phyloP scores from a whole-genome alignment of 2,329 filamentous ascomycete genomes.

The Paraphaeosphaeria sporulosa region DNA sequence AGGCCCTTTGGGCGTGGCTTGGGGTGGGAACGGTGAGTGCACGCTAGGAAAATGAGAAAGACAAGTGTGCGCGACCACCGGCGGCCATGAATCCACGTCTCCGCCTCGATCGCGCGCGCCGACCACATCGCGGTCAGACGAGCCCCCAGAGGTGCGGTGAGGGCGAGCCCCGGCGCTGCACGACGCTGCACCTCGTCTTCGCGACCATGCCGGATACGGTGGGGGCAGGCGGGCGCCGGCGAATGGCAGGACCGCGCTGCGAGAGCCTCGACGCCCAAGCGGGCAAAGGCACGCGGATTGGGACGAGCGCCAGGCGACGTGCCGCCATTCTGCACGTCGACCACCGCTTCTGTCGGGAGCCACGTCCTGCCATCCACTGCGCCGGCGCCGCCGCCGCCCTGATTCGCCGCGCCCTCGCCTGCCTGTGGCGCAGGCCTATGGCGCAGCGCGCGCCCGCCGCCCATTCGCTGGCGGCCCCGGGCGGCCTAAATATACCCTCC shows the following conservation, averaged over 20 bases:
- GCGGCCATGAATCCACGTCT: constrained; percentile 36
- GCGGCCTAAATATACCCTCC: constrained; percentile 16
- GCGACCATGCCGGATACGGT: constrained; percentile 32
- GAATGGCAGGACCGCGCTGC: constrained; percentile 29
- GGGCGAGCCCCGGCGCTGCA: constrained; percentile 35
- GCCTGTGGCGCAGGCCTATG: constrained; percentile 35
- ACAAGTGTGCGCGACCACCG: constrained; percentile 34
- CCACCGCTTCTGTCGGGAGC: constrained; percentile 40
- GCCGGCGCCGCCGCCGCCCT: no score
- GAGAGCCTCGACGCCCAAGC: constrained; percentile 31
- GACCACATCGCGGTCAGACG: constrained; percentile 42
- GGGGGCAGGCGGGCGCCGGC: constrained; percentile 26
- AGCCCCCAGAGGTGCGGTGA: constrained; percentile 45
- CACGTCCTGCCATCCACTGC: constrained; percentile 24
- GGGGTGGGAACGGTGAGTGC: constrained; percentile 45
- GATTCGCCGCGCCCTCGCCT: constrained; percentile 36
- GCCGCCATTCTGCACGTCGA: constrained; percentile 26
- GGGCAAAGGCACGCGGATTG: constrained; percentile 41
- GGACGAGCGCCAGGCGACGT: constrained; percentile 30
- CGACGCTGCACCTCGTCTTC: constrained; percentile 26
- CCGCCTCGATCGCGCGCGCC: constrained; percentile 51
- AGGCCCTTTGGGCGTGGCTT: constrained; percentile 40
- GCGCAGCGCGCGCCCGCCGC: constrained; percentile 26
- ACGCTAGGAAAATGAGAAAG: constrained; percentile 50
- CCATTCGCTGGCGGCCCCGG: constrained; percentile 1